A percentile compares a stretch with the other conserved stretches of the same genome.
Conservation (phyloP, 2,329 filamentous ascomycete species). For the Trichoderma sp. region DNA sequence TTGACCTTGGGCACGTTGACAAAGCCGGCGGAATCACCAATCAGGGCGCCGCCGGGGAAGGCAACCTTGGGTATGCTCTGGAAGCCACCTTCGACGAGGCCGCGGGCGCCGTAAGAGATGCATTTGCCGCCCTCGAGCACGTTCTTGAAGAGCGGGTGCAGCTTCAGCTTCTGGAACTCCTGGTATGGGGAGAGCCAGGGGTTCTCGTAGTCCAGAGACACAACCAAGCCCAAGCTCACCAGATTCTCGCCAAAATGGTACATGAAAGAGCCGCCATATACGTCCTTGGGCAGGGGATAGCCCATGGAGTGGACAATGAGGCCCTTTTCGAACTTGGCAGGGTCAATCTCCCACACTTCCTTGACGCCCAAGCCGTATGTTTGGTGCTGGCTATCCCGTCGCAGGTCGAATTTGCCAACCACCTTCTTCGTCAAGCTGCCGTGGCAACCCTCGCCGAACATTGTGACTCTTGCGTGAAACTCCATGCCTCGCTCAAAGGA, state of each 20-base stretch:
- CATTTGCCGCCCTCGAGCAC: constrained; percentile 96
- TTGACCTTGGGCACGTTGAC: constrained; percentile 98
- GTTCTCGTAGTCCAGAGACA: constrained; percentile 92
- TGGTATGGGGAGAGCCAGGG: constrained; percentile 94
- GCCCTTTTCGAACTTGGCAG: constrained; percentile 86
- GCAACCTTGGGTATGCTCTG: constrained; percentile 97
- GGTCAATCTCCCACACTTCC: constrained; percentile 95
- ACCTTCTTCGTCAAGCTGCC: constrained; percentile 94
- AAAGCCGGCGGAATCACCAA: constrained; percentile 94
- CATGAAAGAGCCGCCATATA: constrained; percentile 98
- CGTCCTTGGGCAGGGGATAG: constrained; percentile 82
- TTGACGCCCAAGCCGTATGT: constrained; percentile 95
- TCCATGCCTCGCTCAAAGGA: constrained; percentile 97
- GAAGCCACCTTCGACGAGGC: constrained; percentile 91
- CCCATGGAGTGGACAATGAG: constrained; percentile 87
- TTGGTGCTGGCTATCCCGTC: constrained; percentile 85
- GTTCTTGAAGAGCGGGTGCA: constrained; percentile 83
- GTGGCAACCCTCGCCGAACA: constrained; percentile 94
- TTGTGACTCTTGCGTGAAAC: constrained; percentile 86
- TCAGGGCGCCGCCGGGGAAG: constrained; percentile 91
- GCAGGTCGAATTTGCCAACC: constrained; percentile 87
- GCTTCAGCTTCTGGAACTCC: constrained; percentile 98
- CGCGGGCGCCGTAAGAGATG: constrained; percentile 90
- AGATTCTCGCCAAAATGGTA: constrained; percentile 99
- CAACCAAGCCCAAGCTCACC: constrained; percentile 86